Base-by-base conservation (phyloP, 2,329 filamentous ascomycete species). In the Ophiosphaerella narmari region DNA sequence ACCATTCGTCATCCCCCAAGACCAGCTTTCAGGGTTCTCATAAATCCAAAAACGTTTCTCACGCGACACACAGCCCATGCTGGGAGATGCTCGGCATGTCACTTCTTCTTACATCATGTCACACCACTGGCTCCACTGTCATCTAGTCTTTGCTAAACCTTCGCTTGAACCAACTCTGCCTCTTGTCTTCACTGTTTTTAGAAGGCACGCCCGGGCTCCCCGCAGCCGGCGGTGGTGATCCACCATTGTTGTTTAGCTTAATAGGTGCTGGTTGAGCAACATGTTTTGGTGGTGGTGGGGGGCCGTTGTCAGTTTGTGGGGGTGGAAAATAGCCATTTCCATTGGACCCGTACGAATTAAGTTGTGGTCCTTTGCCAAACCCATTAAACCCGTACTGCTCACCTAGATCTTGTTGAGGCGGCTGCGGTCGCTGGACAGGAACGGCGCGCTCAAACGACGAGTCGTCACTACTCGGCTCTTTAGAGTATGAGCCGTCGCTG, bases 381-480 rank as follows among this genome's bases (percentile, higher is more conserved):
- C 78, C 79, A 23, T 70, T 74, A 56, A 86, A 86, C 43, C 88
- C 87, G 62, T 90, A 90, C 49, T 76, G 65, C 43, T 74, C 63
- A 40, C 66, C 65, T 48, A 70, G 38, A 35, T 75, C 65, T 39
- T 73, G 72, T 34, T 73, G 55, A 38, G 73, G 60, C 45, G 73
- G 72, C 36, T 73, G 55, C 38, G 73, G 60, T 46, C 73, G 70
- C 41, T 70, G 46, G 9, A 65, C 67, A 6, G 56, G 75, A 62
- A 82, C 82, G 32, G 86, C 78, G 54, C 90, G 86, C 68, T 96
- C 90, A 61, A 95, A 84, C 1, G 91, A 96, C 76, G 90, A 95
- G 75, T 96, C 96, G 68, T 96, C 89, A 68, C 91, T 96, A 76
- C 89, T 94, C 77, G 90, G 92, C 68, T 96, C 91, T 52, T 91